Base-by-base conservation (phyloP, 106 monocot genomes). In the Apostasia shenzhenica region DNA sequence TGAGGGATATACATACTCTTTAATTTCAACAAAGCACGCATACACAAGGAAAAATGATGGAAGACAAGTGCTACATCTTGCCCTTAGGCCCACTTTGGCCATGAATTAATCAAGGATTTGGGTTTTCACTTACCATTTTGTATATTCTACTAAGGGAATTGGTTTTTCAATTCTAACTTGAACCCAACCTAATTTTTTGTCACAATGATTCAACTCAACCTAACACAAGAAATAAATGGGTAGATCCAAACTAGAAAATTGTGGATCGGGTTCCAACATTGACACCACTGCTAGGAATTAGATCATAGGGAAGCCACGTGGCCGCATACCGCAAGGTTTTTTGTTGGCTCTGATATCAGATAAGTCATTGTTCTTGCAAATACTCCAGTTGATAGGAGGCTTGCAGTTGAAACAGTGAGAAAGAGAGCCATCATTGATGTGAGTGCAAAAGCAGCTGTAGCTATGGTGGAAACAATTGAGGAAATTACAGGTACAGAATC, bases 401-500 rank as follows among this genome's bases (percentile, higher is more conserved):
- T 85, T 60, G 84, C 82, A 69, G 97, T 92, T 64, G 92, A 83
- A 80, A 92, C 52, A 55, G 92, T 80, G 39, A 92, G 78, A 38
- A 99, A 64, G 42, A 77, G 63, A n/a, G 92, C 75, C 62, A 71
- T 67, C 26, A 80, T 61, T 57, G 89, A 73, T 68, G 97, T 83
- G 54, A 72, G 80, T 46, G 65, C 60, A 74, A 90, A 85, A 45
- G 68, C 48, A 10, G 73, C 72, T 49, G 97, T 90, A 40, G 92
- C 80, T 41, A 86, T 61, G 2, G 68, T 45, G 44, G 92, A 89
- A 52, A 92, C 59, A 70, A 85, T 39, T 57, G 76, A 74, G 14
- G 97, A 92, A 66, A 87, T 53, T 39, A 66, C 68, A 12, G 95
- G 95, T 57, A 77, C 67, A 14, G 84, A 87, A 83, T 92, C 97